These are phyloP conservation scores for Exophiala xenobiotica DNA, from an alignment of 2,329 filamentous ascomycete genomes.

Conservation along the genomic window DNA sequence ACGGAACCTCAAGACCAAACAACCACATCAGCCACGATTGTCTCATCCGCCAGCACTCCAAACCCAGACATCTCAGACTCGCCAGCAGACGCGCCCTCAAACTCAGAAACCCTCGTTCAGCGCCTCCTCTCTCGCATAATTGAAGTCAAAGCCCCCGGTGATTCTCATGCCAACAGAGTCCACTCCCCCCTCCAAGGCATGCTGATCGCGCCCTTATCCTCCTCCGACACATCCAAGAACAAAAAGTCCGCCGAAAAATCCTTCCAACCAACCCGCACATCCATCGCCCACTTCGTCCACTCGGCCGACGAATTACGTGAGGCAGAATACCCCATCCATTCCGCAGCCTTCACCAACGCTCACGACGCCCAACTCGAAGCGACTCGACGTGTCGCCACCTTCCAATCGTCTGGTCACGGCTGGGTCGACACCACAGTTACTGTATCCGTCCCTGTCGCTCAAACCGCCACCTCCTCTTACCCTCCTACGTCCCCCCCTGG, in stretches of 20 bases:
- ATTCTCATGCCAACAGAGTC: constrained; percentile 75
- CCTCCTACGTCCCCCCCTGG: constrained; percentile 4
- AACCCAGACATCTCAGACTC: neutral
- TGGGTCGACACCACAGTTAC: constrained; percentile 79
- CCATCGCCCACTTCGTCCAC: constrained; percentile 77
- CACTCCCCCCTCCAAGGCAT: constrained; percentile 86
- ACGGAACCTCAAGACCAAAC: neutral
- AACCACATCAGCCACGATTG: neutral
- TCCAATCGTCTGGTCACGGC: constrained; percentile 56
- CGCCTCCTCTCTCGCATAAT: constrained; percentile 83
- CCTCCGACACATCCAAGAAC: constrained; percentile 67
- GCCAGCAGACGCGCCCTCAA: no score
- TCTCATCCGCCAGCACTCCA: neutral
- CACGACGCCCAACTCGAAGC: constrained; percentile 56
- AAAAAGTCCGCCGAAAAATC: constrained; percentile 67
- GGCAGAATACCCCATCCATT: constrained; percentile 83
- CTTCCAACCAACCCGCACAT: constrained; percentile 73
- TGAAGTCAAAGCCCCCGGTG: constrained; percentile 84
- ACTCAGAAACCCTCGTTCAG: neutral
- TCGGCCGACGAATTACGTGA: constrained; percentile 72
- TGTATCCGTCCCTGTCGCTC: constrained; percentile 51
- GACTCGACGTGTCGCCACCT: constrained; percentile 51
- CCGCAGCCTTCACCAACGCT: constrained; percentile 64
- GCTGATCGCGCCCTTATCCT: constrained; percentile 71
- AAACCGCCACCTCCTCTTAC: neutral